Percentiles rank a stretch among this genome's conserved stretches.
These are phyloP conservation scores for Termitomyces sp. DNA, from an alignment of 1,284 basidiomycete genomes.

Conservation along the genomic window DNA sequence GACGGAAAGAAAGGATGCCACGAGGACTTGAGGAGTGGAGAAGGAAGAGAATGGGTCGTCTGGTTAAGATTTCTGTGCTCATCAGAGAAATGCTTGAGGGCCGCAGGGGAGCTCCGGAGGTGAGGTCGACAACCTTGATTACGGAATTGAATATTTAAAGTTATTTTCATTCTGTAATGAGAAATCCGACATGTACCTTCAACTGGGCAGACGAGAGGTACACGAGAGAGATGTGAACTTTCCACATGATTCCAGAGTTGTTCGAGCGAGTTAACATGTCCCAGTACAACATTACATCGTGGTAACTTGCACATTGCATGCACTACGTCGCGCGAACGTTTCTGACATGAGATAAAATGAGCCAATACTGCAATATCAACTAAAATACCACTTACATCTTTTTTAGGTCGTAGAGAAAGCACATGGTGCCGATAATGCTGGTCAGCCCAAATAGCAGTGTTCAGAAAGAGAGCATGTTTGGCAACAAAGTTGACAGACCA, in stretches of 20 bases:
- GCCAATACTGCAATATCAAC: background rate
- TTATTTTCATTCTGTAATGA: background rate
- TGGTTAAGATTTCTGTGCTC: conserved; percentile 17
- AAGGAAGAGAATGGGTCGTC: conserved; percentile 13
- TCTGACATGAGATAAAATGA: conserved; percentile 1
- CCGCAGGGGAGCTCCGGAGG: conserved; percentile 9
- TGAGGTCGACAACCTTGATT: conserved; percentile 12
- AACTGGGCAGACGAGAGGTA: conserved; percentile 19
- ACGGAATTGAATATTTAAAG: background rate
- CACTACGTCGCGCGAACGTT: background rate
- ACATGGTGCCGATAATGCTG: conserved; percentile 16
- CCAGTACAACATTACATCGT: conserved; percentile 16
- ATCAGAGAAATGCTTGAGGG: conserved; percentile 17
- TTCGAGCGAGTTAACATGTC: conserved; percentile 12
- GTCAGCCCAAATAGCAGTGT: background rate
- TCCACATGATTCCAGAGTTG: conserved; percentile 19
- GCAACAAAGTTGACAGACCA: conserved; percentile 13
- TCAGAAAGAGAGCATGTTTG: conserved; percentile 1
- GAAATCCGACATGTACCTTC: conserved; percentile 13
- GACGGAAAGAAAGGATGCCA: conserved; percentile 21
- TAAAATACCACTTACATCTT: conserved; percentile 13
- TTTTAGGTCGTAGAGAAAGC: conserved; percentile 1
- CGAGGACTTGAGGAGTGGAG: conserved; percentile 13
- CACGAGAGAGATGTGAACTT: conserved; percentile 18
- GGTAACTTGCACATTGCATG: conserved; percentile 14